Conservation (phyloP, 1,284 basidiomycete genomes). For the Tremellales sp. region DNA sequence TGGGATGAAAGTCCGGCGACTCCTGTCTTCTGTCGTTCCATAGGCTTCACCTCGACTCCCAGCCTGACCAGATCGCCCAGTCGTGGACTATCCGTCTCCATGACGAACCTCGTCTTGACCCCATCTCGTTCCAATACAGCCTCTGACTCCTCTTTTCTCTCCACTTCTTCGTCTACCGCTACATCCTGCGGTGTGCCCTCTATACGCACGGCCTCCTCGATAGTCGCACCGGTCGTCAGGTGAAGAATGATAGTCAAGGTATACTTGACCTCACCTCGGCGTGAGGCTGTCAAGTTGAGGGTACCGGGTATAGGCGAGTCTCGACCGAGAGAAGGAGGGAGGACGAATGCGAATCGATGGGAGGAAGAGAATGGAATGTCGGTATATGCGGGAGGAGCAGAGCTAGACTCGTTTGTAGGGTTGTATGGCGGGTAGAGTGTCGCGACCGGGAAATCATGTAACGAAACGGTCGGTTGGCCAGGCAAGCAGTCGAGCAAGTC, state of each 20-base stretch:
- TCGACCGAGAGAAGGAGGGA: slow-evolving; percentile 16
- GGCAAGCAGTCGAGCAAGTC: slow-evolving; percentile 27
- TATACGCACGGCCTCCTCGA: slow-evolving; percentile 23
- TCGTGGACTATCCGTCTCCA: slow-evolving; percentile 28
- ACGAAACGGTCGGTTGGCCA: slow-evolving; percentile 16
- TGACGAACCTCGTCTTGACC: slow-evolving; percentile 27
- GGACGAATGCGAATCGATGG: slow-evolving; percentile 35
- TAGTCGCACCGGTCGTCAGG: slow-evolving; percentile 17
- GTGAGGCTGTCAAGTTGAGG: slow-evolving; percentile 30
- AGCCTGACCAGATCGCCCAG: slow-evolving; percentile 33
- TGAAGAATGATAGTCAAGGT: slow-evolving; percentile 24
- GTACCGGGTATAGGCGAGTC: slow-evolving; percentile 28
- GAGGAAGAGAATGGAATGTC: slow-evolving; percentile 23
- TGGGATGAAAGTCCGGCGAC: slow-evolving; percentile 27
- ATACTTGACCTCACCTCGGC: slow-evolving; percentile 35
- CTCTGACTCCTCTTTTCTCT: slow-evolving; percentile 18
- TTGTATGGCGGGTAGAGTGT: slow-evolving; percentile 26
- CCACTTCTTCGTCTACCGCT: neutral
- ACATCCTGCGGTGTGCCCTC: slow-evolving; percentile 41
- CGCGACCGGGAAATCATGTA: slow-evolving; percentile 18
- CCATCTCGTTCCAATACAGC: slow-evolving; percentile 27
- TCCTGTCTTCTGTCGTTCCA: slow-evolving; percentile 26
- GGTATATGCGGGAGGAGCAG: slow-evolving; percentile 6
- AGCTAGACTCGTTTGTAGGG: slow-evolving; percentile 1
- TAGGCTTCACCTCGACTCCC: slow-evolving; percentile 38